Evolutionary conservation across 352 stramenopile species (phyloP), one percentile per base, ranked within the genome.

Genomic region (Phytophthora chlamydospora): DNA sequence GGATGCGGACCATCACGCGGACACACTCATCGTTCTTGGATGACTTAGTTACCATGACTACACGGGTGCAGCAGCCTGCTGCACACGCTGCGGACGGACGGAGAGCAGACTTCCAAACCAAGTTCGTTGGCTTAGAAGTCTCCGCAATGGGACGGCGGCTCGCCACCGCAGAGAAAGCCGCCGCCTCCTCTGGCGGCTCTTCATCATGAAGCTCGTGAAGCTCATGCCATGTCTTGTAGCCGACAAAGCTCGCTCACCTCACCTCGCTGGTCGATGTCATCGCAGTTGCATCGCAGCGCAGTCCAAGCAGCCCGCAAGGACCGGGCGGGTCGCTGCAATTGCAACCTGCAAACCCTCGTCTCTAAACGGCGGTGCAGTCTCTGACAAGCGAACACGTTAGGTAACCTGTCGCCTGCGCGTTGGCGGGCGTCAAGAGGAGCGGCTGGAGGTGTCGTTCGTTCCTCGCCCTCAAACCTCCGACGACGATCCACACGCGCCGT

Each of bases 1-100:
- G 93, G 62, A 98, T 96, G 56, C 96, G 90, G 47, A 99, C 97
- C 65, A 99, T 96, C 16, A 99, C 96, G 49, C 96, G 96, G 13
- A 99, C 96, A 53, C 90, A 97, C 62, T 99, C 97, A 67, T 93
- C 85, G 45, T 76, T 83, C 69, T 92, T 92, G 53, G 76, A 66
- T 9, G 62, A 46, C 56, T 83, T 78, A 6, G 64, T 69, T 44
- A 71, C 66, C 69, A 80, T 85, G 24, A 17, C 10, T 12, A 39
- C 8, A 38, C 9, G 34, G 32, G 43, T 40, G 38, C 39, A 52
- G 21, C 21, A 24, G 21, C n/a, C 45, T 19, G 19, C 45, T 31
- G 1, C 21, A 24, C 21, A 24, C 21, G 21, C 21, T 1, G 21
- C 21, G 3, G 21, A 24, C 21, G 3, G 21, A 24, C 21, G 21